Conservation (phyloP, 2,329 filamentous ascomycete genomes). For the Epichloe coenophiala region DNA sequence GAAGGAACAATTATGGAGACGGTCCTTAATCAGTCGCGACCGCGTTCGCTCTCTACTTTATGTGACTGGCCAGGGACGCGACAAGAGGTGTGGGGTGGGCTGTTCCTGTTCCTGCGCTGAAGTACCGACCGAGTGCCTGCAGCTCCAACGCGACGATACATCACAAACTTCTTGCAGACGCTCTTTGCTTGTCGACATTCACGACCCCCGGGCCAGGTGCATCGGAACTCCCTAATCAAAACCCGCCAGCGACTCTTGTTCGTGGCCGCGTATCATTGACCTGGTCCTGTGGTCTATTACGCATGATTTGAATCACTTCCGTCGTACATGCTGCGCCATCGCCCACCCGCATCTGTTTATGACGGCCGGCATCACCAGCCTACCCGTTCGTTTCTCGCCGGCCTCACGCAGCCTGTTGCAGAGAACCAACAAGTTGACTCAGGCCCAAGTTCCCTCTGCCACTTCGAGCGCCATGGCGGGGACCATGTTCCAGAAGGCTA, state of each 20-base stretch:
- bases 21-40: background rate
- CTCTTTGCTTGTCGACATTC: background rate
- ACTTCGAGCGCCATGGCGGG: background rate
- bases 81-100: background rate
- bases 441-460: constrained; percentile 11
- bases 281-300: background rate
- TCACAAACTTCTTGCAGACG: background rate
- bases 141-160: background rate
- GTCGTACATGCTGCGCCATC: background rate
- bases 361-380: constrained; percentile 18
- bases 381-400: constrained; percentile 24
- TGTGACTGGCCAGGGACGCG: background rate
- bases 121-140: background rate
- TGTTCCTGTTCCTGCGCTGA: background rate
- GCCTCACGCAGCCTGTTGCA: constrained; percentile 15
- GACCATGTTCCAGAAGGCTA: constrained; percentile 9
- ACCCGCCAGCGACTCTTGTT: background rate
- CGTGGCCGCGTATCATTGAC: background rate
- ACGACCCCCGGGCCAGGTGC: background rate
- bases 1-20: no score
- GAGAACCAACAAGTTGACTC: constrained; percentile 12
- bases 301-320: background rate
- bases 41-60: background rate
- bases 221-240: background rate
- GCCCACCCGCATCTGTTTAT: constrained; percentile 17